Base-by-base conservation (phyloP, 2,329 filamentous ascomycete genomes). In the Ceratocystiopsis sp. region DNA sequence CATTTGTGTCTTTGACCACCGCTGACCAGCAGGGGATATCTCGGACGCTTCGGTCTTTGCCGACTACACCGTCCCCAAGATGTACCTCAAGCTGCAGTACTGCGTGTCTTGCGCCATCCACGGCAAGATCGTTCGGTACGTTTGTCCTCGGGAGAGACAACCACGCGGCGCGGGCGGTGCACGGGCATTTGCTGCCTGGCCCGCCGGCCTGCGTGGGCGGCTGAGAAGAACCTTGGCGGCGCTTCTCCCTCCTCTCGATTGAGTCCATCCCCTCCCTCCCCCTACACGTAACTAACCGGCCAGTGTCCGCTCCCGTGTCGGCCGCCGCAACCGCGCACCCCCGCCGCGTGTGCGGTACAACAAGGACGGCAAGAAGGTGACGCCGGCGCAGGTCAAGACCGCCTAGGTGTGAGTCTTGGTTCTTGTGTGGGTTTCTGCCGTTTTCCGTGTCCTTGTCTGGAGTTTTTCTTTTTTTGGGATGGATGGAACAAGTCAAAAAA, bases 71-170 rank as follows among this genome's bases (percentile, higher is more conserved):
- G 89, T 98, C 63, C 91, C 91, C 72, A 98, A 98, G 84, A 98
- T 98, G 93, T 98, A 98, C 84, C 77, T 98, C 73, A 98, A 98
- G 83, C 82, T 98, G 68, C 91, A 98, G 77, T 98, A 98, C 85
- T 98, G 91, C 70, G 91, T 98, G 65, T 96, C 89, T 70, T 98
- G 91, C 73, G 91, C 91, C 64, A 98, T 98, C 57, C 91, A 98
- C 78, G 91, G 91, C 78, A 98, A 98, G 84, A 98, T 98, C 69
- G 93, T 98, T 71, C 89, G 91, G 89, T 96, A 91, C 69, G 87
- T 78, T 66, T 65, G 65, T 70, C 61, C 62, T 47, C 57, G 59
- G 65, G 68, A 69, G 69, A 68, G 69, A 74, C 69, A 72, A 73
- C 71, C 72, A 42, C 45, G 45, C 16, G 12, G 18, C 12, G 40